Evolutionary conservation across 2,329 filamentous ascomycete genomes (phyloP).

Genomic region (Pestalotiopsis sp.): DNA sequence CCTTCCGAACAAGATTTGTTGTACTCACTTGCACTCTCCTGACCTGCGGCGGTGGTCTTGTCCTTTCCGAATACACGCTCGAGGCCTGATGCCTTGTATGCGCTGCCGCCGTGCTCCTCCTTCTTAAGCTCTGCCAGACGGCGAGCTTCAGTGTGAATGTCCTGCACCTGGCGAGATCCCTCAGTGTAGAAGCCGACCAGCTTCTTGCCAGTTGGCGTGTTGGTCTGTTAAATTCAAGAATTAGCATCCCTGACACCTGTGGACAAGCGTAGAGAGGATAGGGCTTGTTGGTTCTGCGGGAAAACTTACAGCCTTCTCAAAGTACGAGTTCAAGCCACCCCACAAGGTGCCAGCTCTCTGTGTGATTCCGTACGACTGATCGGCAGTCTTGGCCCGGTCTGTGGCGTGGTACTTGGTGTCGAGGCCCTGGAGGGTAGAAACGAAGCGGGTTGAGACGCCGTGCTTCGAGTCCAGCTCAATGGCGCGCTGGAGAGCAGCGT

Average conservation of each 20-base stretch:
- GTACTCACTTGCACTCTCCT: conserved; percentile 23
- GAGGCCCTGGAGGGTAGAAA: conserved; percentile 73
- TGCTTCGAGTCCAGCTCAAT: conserved; percentile 90
- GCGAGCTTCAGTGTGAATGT: conserved; percentile 90
- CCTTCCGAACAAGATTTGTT: not conserved
- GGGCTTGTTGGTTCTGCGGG: not conserved
- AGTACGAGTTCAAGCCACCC: conserved; percentile 80
- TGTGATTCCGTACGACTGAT: conserved; percentile 82
- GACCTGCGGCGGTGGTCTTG: conserved; percentile 31
- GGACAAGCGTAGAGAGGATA: not conserved
- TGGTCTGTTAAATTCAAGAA: conserved; percentile 39
- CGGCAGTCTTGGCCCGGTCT: conserved; percentile 82
- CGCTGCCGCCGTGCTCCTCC: conserved; percentile 59
- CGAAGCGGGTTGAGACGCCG: conserved; percentile 81
- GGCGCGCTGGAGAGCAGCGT: conserved; percentile 75
- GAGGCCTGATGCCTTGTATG: conserved; percentile 61
- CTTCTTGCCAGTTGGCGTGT: conserved; percentile 85
- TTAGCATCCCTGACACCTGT: not conserved
- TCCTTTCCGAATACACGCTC: conserved; percentile 61
- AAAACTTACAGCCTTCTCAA: conserved; percentile 73
- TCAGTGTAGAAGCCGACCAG: conserved; percentile 86
- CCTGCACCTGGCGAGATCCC: conserved; percentile 84
- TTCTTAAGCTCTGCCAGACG: conserved; percentile 89
- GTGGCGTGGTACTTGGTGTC: conserved; percentile 86
- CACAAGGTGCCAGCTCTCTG: conserved; percentile 68